Percentiles rank a stretch among this genome's conserved stretches.
Evolutionary conservation across 306 rosid genomes (phyloP).

Genomic region (Lablab purpureus): DNA sequence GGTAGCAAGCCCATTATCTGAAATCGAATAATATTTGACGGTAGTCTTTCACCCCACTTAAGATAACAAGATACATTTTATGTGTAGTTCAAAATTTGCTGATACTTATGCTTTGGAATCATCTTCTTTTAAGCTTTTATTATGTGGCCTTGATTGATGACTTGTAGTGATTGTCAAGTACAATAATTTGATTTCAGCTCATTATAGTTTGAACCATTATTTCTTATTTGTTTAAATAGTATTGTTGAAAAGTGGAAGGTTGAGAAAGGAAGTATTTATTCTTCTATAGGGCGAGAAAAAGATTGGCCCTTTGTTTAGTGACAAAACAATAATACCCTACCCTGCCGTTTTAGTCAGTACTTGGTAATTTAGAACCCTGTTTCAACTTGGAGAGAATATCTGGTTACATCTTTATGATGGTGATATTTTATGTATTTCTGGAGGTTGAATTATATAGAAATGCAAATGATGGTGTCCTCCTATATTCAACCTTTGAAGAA

Average conservation of each 20-base stretch:
- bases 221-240: constrained; percentile 13
- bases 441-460: background rate
- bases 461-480: constrained; percentile 3
- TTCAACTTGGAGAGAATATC: too few species aligned
- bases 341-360: background rate
- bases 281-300: background rate
- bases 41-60: background rate
- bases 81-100: constrained; percentile 6
- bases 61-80: background rate
- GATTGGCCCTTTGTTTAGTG: constrained; percentile 4
- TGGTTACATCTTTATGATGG: background rate
- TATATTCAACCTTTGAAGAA: too few species aligned
- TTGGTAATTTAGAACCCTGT: constrained; percentile 4
- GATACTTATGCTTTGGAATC: constrained; percentile 8
- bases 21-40: constrained; percentile 10
- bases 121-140: background rate
- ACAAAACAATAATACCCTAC: background rate
- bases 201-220: constrained; percentile 16
- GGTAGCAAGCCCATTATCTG: background rate
- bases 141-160: constrained; percentile 6
- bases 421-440: constrained; percentile 13
- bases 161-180: constrained; percentile 13
- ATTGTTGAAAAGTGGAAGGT: constrained; percentile 25
- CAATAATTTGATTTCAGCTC: constrained; percentile 34
- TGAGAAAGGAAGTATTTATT: background rate